These are phyloP conservation scores for Tephrocybe sp. DNA, from an alignment of 768 basidiomycete genomes.

Conservation along the genomic window DNA sequence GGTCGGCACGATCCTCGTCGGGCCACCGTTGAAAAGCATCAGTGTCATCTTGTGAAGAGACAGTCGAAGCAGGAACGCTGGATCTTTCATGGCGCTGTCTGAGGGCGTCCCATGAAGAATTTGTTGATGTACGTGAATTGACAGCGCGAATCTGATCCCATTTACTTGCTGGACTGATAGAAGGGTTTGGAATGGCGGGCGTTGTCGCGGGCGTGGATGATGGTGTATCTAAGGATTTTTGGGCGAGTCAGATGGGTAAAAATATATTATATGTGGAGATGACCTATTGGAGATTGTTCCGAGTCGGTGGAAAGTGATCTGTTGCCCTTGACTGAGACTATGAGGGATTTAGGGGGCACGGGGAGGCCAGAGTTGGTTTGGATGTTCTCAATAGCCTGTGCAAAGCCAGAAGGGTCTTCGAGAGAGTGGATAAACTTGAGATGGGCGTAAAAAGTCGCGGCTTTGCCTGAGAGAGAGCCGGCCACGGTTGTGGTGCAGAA, in stretches of 20 bases:
- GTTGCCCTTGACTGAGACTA: conserved; percentile 23
- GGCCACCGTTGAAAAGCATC: conserved; percentile 9
- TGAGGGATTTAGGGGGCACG: conserved; percentile 24
- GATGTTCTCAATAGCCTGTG: conserved; percentile 39
- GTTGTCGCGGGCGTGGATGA: conserved; percentile 10
- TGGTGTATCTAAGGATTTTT: conserved; percentile 5
- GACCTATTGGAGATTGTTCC: conserved; percentile 6
- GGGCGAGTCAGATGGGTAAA: not conserved
- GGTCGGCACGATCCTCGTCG: conserved; percentile 34
- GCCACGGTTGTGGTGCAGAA: conserved; percentile 22
- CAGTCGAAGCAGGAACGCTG: conserved; percentile 19
- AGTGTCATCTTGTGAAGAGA: conserved; percentile 2
- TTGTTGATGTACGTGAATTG: conserved; percentile 38
- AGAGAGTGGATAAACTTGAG: conserved; percentile 34
- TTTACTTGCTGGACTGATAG: conserved; percentile 29
- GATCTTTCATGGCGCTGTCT: conserved; percentile 54
- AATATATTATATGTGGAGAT: not conserved
- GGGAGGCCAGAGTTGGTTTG: conserved; percentile 39
- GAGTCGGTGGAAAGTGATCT: conserved; percentile 12
- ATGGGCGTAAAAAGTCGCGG: conserved; percentile 28
- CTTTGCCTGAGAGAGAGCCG: conserved; percentile 31
- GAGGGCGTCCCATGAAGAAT: conserved; percentile 67
- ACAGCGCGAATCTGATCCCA: conserved; percentile 70
- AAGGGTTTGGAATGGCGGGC: conserved; percentile 9
- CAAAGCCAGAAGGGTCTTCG: conserved; percentile 39